A percentile compares a stretch with the other conserved stretches of the same genome.
These are phyloP conservation scores for Draba incana DNA, from an alignment of 345 rosid genomes.

Conservation along the genomic window DNA sequence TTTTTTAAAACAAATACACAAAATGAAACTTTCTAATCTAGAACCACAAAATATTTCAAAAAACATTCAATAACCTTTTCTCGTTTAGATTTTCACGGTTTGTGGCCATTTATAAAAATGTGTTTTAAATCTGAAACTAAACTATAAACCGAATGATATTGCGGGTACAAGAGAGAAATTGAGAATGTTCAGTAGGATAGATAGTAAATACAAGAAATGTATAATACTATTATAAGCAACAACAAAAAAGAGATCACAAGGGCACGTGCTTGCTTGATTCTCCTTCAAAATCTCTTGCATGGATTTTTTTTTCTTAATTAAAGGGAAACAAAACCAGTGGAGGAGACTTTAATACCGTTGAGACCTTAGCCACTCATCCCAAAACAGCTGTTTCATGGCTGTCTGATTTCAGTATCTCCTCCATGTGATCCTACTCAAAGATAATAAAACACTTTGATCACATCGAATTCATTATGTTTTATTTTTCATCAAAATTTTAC, in stretches of 20 bases:
- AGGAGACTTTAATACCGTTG: constrained; percentile 80
- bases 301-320: not conserved
- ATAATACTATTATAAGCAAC: not conserved
- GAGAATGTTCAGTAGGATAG: too few species aligned
- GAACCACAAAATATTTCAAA: too few species aligned
- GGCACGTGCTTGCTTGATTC: constrained; percentile 43
- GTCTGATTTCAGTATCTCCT: constrained; percentile 49
- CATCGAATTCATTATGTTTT: constrained; percentile 26
- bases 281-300: constrained; percentile 31
- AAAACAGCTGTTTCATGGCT: constrained; percentile 78
- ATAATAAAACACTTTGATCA: constrained; percentile 37
- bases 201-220: not conserved
- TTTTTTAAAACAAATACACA: too few species aligned
- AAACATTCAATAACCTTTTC: too few species aligned
- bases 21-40: too few species aligned
- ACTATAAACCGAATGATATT: too few species aligned
- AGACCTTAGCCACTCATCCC: constrained; percentile 51
- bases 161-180: too few species aligned
- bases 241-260: not conserved
- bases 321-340: constrained; percentile 19
- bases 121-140: too few species aligned
- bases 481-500: not conserved
- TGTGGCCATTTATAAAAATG: too few species aligned
- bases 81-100: too few species aligned
- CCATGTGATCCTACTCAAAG: constrained; percentile 57